Base-by-base conservation (phyloP, 1,284 basidiomycete genomes). In the Cutaneotrichosporon mucoides region DNA sequence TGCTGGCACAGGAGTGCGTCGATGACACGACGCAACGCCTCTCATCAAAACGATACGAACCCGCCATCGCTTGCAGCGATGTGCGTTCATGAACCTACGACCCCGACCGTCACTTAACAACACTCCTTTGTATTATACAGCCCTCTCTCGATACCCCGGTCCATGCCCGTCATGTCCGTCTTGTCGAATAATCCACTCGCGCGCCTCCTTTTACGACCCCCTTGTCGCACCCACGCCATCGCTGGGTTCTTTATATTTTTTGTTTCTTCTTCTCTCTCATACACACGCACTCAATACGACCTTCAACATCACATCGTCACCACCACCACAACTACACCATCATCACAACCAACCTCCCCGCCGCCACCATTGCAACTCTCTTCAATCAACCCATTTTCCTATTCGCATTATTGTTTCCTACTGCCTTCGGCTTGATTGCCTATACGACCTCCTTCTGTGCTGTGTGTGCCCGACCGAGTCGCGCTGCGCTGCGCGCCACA, bases 1-100 rank as follows among this genome's bases (percentile, higher is more conserved):
- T 34, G 56, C 56, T n/a, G 62, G 59, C 53, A 55, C 61, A 24
- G 53, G 53, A 41, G 53, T 55, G 38, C 53, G 48, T 4, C 53
- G 37, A 13, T 61, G 37, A 33, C 33, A 34, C 6, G 6, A 12
- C 38, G 5, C 33, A 5, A 5, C 10, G 35, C 34, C 13, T 36
- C 13, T 15, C 49, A 40, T 15, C 35, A 24, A 3, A 36, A 4
- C 24, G 24, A 24, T 24, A 50, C 37, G 49, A 38, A 35, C 35
- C 12, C 49, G 10, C n/a, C 9, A 13, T n/a, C 49, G 36, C 49
- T 50, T 36, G 46, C 13, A 48, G 46, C 46, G 33, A 13, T 33
- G 5, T 33, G 46, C 10, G 49, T 24, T 24, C 11, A 52, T 16
- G 36, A 52, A 15, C 11, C 16, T 52, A 52, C 10, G 16, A 52